These are phyloP conservation scores for Sungouiozyma intestinalis DNA, from an alignment of 805 yeast species.

Conservation along the genomic window DNA sequence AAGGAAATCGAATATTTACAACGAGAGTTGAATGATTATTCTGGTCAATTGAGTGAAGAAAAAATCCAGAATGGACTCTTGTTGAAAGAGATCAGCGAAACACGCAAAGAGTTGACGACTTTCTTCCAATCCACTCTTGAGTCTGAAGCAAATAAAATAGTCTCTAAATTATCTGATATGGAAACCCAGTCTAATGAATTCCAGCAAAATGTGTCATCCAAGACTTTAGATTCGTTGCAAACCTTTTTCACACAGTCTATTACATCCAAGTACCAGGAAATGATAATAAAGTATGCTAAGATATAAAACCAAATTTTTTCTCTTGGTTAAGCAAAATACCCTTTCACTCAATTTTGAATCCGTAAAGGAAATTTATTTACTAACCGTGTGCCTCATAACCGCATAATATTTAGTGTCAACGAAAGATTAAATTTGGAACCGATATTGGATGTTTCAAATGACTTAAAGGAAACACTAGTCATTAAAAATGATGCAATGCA, in stretches of 20 bases:
- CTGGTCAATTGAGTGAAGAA: conserved; percentile 40
- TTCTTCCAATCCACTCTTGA: neutral
- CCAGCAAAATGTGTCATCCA: neutral
- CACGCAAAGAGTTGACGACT: conserved; percentile 5
- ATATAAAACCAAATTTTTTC: neutral
- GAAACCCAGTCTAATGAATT: neutral
- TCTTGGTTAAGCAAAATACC: neutral
- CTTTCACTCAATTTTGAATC: neutral
- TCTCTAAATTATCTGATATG: neutral
- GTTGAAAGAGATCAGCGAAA: conserved; percentile 11
- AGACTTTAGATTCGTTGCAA: neutral
- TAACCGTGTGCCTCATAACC: too few species aligned
- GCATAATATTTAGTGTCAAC: neutral
- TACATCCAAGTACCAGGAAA: neutral
- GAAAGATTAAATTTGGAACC: neutral
- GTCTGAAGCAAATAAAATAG: neutral
- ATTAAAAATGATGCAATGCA: neutral
- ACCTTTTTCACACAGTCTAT: neutral
- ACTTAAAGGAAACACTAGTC: neutral
- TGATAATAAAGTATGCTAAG: neutral
- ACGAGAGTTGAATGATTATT: conserved; percentile 32
- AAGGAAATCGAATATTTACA: conserved; percentile 30
- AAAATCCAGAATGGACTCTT: conserved; percentile 29
- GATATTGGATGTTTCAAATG: neutral
- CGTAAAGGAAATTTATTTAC: neutral